Percentiles rank a stretch among this genome's conserved stretches.
Conservation (phyloP, 75 land plant genomes). For the Cryptomeria japonica region DNA sequence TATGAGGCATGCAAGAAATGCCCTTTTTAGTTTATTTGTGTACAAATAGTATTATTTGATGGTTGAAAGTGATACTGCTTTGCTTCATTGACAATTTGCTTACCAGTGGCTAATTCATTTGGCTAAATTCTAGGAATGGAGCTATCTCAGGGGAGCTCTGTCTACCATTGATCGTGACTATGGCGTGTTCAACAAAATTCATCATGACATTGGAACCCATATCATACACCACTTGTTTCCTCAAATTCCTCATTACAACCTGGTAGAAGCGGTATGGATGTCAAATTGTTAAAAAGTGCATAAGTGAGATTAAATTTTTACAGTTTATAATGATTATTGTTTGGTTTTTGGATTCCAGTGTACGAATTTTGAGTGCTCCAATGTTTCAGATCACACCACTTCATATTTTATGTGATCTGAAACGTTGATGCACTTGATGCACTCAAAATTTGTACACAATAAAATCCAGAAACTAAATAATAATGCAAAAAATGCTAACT, state of each 20-base stretch:
- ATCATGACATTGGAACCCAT: constrained; percentile 49
- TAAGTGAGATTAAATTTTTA: too few relatives aligned
- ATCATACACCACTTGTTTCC: constrained; percentile 50
- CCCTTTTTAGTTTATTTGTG: neutral
- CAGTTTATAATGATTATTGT: too few relatives aligned
- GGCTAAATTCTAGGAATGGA: constrained; percentile 31
- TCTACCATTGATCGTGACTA: constrained; percentile 47
- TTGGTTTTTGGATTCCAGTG: too few relatives aligned
- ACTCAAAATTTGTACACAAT: too few relatives aligned
- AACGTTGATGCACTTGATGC: too few relatives aligned
- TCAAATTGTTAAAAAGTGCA: too few relatives aligned
- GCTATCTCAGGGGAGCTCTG: constrained; percentile 38
- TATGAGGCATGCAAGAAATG: neutral
- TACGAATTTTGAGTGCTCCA: too few relatives aligned
- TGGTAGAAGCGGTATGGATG: constrained; percentile 33
- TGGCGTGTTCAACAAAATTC: constrained; percentile 42
- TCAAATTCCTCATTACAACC: constrained; percentile 40
- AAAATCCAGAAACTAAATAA: too few relatives aligned
- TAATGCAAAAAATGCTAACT: too few relatives aligned
- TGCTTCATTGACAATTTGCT: neutral
- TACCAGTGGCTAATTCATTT: neutral
- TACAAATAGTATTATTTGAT: neutral
- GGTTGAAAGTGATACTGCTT: neutral
- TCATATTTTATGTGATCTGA: too few relatives aligned
- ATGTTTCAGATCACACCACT: too few relatives aligned